phyloP scores from a whole-genome alignment of 108 stramenopile species.

The Nitzschia sp. region DNA sequence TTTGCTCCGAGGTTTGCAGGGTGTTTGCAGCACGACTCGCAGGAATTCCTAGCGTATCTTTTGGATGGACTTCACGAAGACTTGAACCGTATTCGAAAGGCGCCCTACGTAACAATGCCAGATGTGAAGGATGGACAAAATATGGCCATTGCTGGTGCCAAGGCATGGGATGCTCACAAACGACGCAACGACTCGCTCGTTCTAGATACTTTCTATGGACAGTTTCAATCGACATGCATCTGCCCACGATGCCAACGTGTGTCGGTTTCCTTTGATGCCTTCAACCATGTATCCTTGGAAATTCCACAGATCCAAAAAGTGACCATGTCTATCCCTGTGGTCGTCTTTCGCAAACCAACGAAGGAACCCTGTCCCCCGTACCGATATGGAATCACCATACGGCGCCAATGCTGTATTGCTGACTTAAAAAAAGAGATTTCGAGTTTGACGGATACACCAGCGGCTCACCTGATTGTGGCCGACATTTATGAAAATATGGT shows the following conservation, averaged over 20 bases:
- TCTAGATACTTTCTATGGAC: constrained; percentile 79
- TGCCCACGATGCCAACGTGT: constrained; percentile 86
- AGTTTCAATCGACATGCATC: constrained; percentile 82
- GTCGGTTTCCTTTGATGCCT: constrained; percentile 91
- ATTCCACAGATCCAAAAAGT: constrained; percentile 51
- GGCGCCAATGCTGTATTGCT: constrained; percentile 6
- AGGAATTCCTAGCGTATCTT: constrained; percentile 91
- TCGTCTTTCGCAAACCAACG: constrained; percentile 23
- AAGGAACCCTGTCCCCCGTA: constrained; percentile 2
- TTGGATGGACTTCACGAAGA: constrained; percentile 96
- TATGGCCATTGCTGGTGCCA: constrained; percentile 64
- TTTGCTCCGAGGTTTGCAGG: constrained; percentile 78
- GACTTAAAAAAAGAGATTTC: constrained; percentile 17
- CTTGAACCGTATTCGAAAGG: constrained; percentile 88
- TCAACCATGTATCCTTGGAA: constrained; percentile 83
- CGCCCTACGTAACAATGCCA: constrained; percentile 90
- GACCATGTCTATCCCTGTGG: constrained; percentile 22
- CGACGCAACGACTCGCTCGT: constrained; percentile 80
- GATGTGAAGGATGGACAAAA: constrained; percentile 66
- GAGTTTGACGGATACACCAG: constrained; percentile 11
- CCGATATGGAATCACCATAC: constrained; percentile 23
- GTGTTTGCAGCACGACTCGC: constrained; percentile 87
- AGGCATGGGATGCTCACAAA: constrained; percentile 67
- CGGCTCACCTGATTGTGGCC: constrained; percentile 39
- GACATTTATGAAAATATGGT: constrained; percentile 46